Conservation (phyloP, 306 rosid species). For the Fagus crenata region DNA sequence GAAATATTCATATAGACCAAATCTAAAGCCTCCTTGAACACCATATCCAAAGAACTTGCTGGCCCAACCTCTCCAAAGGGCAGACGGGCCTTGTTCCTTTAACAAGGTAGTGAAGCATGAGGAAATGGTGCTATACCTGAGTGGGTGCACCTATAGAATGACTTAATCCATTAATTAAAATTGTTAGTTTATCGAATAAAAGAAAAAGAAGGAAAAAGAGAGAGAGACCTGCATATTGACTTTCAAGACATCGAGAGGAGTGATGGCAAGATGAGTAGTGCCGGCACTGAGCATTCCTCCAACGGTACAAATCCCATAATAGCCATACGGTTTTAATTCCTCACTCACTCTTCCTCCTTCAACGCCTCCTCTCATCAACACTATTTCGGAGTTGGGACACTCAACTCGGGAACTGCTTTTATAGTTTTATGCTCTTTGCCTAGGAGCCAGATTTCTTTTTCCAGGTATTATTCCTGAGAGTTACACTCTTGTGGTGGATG, state of each 20-base stretch:
- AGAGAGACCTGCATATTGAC: constrained; percentile 30
- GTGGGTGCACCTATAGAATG: constrained; percentile 49
- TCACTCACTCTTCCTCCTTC: constrained; percentile 36
- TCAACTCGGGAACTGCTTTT: no score
- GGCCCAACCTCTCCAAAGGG: constrained; percentile 60
- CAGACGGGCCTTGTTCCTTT: constrained; percentile 64
- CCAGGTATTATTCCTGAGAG: no score
- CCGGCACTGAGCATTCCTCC: constrained; percentile 71
- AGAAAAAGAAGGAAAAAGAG: neutral
- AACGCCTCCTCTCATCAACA: neutral
- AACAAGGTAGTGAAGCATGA: constrained; percentile 47
- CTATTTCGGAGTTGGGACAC: no score
- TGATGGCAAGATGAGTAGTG: constrained; percentile 52
- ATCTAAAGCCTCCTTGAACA: constrained; percentile 62
- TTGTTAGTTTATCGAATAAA: no score
- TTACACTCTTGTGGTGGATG: no score
- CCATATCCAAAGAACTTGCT: constrained; percentile 61
- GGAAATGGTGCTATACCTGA: constrained; percentile 49
- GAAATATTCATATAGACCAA: constrained; percentile 57
- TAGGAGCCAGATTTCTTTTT: no score
- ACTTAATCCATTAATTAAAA: constrained; percentile 5
- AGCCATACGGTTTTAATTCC: constrained; percentile 41
- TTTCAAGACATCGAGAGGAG: constrained; percentile 59
- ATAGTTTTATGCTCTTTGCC: no score
- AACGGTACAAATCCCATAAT: constrained; percentile 50